Evolutionary conservation across 805 yeast species (phyloP).

Genomic region (Kodamaea jinghongensis): DNA sequence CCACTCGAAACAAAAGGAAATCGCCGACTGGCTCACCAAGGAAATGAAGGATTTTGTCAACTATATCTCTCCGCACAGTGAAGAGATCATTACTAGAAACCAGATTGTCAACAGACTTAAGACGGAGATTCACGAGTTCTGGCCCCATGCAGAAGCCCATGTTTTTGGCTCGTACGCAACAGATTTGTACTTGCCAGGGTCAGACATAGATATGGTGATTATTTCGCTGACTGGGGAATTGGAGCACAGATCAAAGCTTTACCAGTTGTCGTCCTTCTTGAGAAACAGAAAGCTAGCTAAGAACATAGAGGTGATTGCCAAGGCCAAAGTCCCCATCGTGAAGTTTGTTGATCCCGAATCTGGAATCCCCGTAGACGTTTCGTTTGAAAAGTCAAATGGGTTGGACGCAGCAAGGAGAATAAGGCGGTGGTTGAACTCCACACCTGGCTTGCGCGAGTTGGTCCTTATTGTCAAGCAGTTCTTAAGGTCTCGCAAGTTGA

Average conservation of each 20-base stretch:
- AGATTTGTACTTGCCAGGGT: slow-evolving; percentile 87
- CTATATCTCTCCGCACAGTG: slow-evolving; percentile 79
- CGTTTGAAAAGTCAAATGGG: slow-evolving; percentile 85
- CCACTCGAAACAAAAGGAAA: slow-evolving; percentile 71
- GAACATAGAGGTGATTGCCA: slow-evolving; percentile 79
- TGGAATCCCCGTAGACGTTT: slow-evolving; percentile 78
- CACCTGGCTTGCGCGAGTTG: slow-evolving; percentile 80
- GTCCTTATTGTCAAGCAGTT: slow-evolving; percentile 84
- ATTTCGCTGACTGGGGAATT: slow-evolving; percentile 57
- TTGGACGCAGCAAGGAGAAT: slow-evolving; percentile 78
- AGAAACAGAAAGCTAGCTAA: slow-evolving; percentile 60
- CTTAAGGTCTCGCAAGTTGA: slow-evolving; percentile 69
- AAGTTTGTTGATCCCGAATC: slow-evolving; percentile 77
- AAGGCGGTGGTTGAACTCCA: slow-evolving; percentile 64
- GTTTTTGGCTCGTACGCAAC: slow-evolving; percentile 96
- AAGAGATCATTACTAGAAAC: slow-evolving; percentile 69
- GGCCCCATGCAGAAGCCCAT: slow-evolving; percentile 78
- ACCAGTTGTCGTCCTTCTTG: slow-evolving; percentile 68
- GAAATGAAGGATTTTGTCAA: slow-evolving; percentile 83
- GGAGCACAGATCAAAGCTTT: slow-evolving; percentile 64
- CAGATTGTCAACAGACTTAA: slow-evolving; percentile 60
- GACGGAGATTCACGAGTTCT: slow-evolving; percentile 47
- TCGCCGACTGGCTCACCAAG: slow-evolving; percentile 81
- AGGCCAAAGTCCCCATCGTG: slow-evolving; percentile 91
- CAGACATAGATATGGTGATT: slow-evolving; percentile 93